Conservation (phyloP, 805 yeast species). For the Cephaloascus albidus region DNA sequence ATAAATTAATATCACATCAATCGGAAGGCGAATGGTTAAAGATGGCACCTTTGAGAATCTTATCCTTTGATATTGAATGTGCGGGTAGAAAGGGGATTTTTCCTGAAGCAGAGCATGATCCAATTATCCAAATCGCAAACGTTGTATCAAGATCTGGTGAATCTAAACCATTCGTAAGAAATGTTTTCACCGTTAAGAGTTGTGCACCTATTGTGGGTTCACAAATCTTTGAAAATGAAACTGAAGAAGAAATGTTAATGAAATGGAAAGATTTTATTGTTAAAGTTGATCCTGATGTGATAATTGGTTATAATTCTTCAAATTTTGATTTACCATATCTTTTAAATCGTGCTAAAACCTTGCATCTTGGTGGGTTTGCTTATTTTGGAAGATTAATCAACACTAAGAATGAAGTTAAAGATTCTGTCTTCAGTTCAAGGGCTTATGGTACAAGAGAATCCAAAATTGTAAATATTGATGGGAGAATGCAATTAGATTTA, state of each 20-base stretch:
- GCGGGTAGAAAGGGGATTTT: constrained; percentile 96
- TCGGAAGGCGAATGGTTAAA: constrained; percentile 91
- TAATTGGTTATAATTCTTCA: constrained; percentile 91
- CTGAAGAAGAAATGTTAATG: constrained; percentile 75
- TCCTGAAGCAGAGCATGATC: constrained; percentile 90
- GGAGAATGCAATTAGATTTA: constrained; percentile 90
- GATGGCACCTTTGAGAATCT: constrained; percentile 86
- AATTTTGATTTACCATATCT: constrained; percentile 94
- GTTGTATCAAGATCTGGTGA: constrained; percentile 84
- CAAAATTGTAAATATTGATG: constrained; percentile 86
- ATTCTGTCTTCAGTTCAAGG: constrained; percentile 79
- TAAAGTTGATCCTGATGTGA: constrained; percentile 87
- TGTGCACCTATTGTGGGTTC: constrained; percentile 94
- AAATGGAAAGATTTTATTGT: constrained; percentile 83
- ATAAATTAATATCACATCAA: constrained; percentile 66
- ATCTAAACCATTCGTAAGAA: constrained; percentile 81
- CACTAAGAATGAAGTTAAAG: constrained; percentile 70
- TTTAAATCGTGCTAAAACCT: constrained; percentile 74
- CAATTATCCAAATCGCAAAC: constrained; percentile 95
- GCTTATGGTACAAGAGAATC: constrained; percentile 97
- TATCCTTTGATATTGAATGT: constrained; percentile 97
- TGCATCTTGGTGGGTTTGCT: constrained; percentile 63
- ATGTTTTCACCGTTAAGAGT: constrained; percentile 86
- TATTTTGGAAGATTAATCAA: constrained; percentile 71
- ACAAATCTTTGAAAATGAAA: constrained; percentile 65